A percentile compares a stretch with the other conserved stretches of the same genome.
Evolutionary conservation across 257 asterid genomes (phyloP).

Genomic region (Solanum bulbocastanum): DNA sequence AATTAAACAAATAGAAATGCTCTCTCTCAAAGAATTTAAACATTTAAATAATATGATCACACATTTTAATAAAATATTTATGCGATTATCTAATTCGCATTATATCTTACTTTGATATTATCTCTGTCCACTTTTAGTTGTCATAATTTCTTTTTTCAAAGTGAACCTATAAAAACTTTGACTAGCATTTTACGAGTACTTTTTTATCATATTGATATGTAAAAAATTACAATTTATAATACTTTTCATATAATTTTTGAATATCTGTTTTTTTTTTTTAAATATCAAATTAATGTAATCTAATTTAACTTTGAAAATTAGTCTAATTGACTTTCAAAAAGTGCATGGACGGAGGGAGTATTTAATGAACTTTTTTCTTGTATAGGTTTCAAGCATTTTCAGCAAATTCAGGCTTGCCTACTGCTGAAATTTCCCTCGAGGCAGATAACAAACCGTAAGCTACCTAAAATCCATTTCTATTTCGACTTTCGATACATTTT

Average conservation of each 20-base stretch:
- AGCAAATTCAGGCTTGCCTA: slow-evolving; percentile 20
- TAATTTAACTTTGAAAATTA: no score
- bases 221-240: no score
- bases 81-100: background rate
- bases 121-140: no score
- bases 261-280: no score
- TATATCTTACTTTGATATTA: background rate
- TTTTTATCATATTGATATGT: no score
- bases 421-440: slow-evolving; percentile 24
- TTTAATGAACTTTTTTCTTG: background rate
- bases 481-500: background rate
- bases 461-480: background rate
- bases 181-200: no score
- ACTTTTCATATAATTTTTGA: no score
- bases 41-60: background rate
- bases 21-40: background rate
- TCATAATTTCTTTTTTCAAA: no score
- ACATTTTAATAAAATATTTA: background rate
- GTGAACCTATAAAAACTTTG: no score
- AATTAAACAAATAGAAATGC: background rate
- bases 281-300: no score
- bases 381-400: slow-evolving; percentile 26
- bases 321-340: no score
- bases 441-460: slow-evolving; percentile 10
- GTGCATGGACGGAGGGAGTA: no score